Evolutionary conservation across 768 basidiomycete species (phyloP).

Genomic region (Serendipita sp.): DNA sequence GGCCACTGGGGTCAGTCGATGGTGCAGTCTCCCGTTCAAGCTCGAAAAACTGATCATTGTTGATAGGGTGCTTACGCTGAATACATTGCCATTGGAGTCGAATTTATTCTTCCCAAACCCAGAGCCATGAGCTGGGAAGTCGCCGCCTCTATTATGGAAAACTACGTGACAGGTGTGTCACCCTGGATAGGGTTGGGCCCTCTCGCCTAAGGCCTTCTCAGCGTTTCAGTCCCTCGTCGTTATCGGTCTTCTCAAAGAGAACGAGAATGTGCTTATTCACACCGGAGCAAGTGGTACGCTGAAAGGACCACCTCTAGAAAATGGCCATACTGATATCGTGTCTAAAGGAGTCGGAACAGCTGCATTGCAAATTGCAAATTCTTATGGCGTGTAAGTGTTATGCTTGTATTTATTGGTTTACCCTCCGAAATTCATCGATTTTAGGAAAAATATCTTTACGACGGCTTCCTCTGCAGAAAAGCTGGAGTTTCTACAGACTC

Average conservation of each 20-base stretch:
- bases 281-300: slow-evolving; percentile 52
- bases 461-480: slow-evolving; percentile 69
- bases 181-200: not conserved
- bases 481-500: slow-evolving; percentile 17
- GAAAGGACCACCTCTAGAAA: not conserved
- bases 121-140: slow-evolving; percentile 60
- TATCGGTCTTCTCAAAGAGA: slow-evolving; percentile 49
- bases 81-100: slow-evolving; percentile 52
- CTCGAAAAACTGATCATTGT: not conserved
- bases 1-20: slow-evolving; percentile 50
- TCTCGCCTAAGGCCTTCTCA: slow-evolving; percentile 14
- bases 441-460: slow-evolving; percentile 57
- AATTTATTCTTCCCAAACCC: slow-evolving; percentile 63
- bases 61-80: slow-evolving; percentile 84
- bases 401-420: not conserved
- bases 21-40: not conserved
- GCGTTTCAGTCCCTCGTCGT: slow-evolving; percentile 52
- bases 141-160: slow-evolving; percentile 79
- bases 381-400: slow-evolving; percentile 49
- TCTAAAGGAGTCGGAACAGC: slow-evolving; percentile 62
- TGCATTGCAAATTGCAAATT: slow-evolving; percentile 71
- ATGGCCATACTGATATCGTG: not conserved
- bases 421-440: slow-evolving; percentile 10
- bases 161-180: slow-evolving; percentile 62
- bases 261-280: slow-evolving; percentile 71